phyloP scores from a whole-genome alignment of 495 filamentous ascomycete species.

The Penicillium dipodomyicola region DNA sequence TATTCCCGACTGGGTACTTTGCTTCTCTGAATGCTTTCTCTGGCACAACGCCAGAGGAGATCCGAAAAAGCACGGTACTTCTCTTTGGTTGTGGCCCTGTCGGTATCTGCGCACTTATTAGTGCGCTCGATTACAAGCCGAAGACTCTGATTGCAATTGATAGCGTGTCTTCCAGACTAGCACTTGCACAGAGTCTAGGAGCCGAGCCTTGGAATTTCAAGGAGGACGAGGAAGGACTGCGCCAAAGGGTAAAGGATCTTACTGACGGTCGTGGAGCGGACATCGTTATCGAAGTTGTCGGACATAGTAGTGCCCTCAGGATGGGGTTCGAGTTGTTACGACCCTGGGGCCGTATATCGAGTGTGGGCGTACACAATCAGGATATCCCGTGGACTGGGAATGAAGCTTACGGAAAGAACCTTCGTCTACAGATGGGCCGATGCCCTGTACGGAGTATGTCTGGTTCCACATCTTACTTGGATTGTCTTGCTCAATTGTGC shows the following conservation, averaged over 20 bases:
- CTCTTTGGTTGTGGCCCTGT: slow-evolving; percentile 85
- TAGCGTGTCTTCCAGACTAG: slow-evolving; percentile 66
- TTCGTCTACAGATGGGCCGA: slow-evolving; percentile 84
- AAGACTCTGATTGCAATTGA: slow-evolving; percentile 81
- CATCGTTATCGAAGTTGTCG: slow-evolving; percentile 84
- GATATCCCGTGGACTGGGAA: slow-evolving; percentile 86
- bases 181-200: slow-evolving; percentile 67
- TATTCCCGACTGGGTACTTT: slow-evolving; percentile 78
- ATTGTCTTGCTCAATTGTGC: slow-evolving; percentile 2
- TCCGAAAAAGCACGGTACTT: slow-evolving; percentile 64
- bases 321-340: slow-evolving; percentile 82
- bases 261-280: slow-evolving; percentile 83
- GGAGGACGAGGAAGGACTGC: slow-evolving; percentile 55
- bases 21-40: slow-evolving; percentile 73
- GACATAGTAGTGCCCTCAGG: slow-evolving; percentile 68
- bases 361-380: slow-evolving; percentile 84
- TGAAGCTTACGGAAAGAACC: slow-evolving; percentile 85
- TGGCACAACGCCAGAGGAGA: slow-evolving; percentile 49
- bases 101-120: slow-evolving; percentile 77
- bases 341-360: slow-evolving; percentile 78
- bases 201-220: slow-evolving; percentile 78
- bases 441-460: slow-evolving; percentile 66
- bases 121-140: slow-evolving; percentile 68
- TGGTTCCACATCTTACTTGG: too few relatives aligned
- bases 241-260: slow-evolving; percentile 61